Base-by-base conservation (phyloP, 176 grass and related monocot species). In the Puccinellia tenuiflora region DNA sequence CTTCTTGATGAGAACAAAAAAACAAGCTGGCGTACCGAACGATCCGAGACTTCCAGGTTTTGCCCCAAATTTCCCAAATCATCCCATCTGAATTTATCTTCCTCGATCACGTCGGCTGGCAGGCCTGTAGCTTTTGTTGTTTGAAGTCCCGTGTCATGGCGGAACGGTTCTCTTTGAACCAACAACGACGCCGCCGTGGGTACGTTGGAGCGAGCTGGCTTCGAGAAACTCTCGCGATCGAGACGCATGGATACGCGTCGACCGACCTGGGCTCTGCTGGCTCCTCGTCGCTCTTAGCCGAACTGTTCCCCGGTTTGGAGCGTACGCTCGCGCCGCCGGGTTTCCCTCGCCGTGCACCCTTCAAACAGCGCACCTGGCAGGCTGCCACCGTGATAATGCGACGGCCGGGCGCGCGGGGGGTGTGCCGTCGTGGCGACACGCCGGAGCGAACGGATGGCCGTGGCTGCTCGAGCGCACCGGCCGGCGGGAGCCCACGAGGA, bases 241-340 rank as follows among this genome's bases (percentile, higher is more conserved):
- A 63, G 57, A 50, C 56, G 17, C 3, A 5, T 43, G 35, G 14
- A 13, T 25, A 38, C 4, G 67, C 67, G 67, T 45, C 67, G 11
- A 45, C n/a, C 67, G 22, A 16, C 38, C 68, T 25, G 20, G 20
- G 1, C 67, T 70, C 12, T 14, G 21, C n/a, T 15, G 8, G 20
- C n/a, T 15, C 20, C 62, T 52, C n/a, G 77, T 85, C 69, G 77
- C 60, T 25, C 69, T 34, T 80, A 16, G 1, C 30, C 30, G 11
- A 45, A 81, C 82, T 15, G 24, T 51, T 75, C 3, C n/a, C 59
- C 77, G 62, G 69, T 60, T 80, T 76, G 87, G 64, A 38, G 17
- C 7, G 17, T 80, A 14, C 59, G 22, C 48, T 13, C 1, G 17
- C 47, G 68, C 60, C 15, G 48, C 55, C 26, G 4, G 20, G 14